Percentiles rank a stretch among this genome's conserved stretches.
Evolutionary conservation across 371 early-diverging fungal species (phyloP).

Genomic region (Syncephalastrum monosporum): DNA sequence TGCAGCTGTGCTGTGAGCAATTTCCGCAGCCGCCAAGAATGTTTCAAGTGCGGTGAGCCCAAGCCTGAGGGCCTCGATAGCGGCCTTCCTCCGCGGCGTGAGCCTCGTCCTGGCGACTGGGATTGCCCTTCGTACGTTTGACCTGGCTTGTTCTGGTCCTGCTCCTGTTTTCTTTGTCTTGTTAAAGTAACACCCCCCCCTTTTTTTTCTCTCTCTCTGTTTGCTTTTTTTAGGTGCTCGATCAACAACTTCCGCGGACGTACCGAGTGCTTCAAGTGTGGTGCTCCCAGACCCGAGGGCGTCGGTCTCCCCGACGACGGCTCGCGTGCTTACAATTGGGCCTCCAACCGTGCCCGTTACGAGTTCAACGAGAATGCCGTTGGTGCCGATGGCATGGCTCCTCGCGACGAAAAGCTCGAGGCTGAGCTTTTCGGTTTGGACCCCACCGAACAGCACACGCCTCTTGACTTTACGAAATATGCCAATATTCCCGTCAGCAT

Average conservation of each 20-base stretch:
- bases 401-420: conserved; percentile 39
- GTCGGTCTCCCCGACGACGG: conserved; percentile 17
- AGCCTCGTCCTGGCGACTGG: conserved; percentile 67
- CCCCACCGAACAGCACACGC: conserved; percentile 44
- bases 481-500: conserved; percentile 49
- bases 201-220: conserved; percentile 9
- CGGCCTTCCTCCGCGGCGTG: conserved; percentile 25
- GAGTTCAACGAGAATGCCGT: conserved; percentile 50
- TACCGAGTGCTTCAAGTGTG: conserved; percentile 68
- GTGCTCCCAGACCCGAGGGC: conserved; percentile 29
- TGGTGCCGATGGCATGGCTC: conserved; percentile 38
- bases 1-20: conserved; percentile 15
- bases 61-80: conserved; percentile 33
- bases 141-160: background rate
- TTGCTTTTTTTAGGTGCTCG: conserved; percentile 49
- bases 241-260: conserved; percentile 67
- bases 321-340: conserved; percentile 48
- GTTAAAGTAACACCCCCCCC: background rate
- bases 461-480: conserved; percentile 56
- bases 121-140: conserved; percentile 52
- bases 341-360: conserved; percentile 51
- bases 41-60: conserved; percentile 37
- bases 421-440: conserved; percentile 40
- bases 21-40: conserved; percentile 29
- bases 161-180: conserved; percentile 7